Percentiles rank a stretch among this genome's conserved stretches.
Conservation (phyloP, 768 basidiomycete species). For the Russula dissimulans region DNA sequence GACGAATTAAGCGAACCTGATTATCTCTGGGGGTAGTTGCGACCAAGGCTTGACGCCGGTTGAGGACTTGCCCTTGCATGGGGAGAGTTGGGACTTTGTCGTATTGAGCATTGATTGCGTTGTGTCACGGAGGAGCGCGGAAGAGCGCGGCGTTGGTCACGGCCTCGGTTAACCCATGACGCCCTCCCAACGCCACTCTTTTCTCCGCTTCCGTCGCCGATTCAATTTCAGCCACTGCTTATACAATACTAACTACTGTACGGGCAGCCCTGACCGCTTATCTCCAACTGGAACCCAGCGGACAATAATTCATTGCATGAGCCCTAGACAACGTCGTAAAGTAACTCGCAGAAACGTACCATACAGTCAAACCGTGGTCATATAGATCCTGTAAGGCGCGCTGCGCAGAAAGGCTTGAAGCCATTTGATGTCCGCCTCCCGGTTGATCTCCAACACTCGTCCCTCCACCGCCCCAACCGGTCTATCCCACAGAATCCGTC, state of each 20-base stretch:
- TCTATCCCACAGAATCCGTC: conserved; percentile 6
- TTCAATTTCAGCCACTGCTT: conserved; percentile 17
- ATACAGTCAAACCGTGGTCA: conserved; percentile 1
- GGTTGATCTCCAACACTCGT: conserved; percentile 16
- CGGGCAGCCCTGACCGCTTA: too few relatives aligned
- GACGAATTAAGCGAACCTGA: conserved; percentile 32
- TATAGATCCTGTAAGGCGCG: conserved; percentile 6
- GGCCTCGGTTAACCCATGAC: conserved; percentile 14
- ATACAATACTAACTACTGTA: too few relatives aligned
- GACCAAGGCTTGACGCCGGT: conserved; percentile 47
- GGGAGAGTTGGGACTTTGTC: conserved; percentile 10
- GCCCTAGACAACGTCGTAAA: neutral
- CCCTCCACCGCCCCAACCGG: conserved; percentile 4
- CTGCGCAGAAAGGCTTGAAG: conserved; percentile 15
- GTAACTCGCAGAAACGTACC: neutral
- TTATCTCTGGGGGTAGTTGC: conserved; percentile 51
- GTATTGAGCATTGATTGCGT: conserved; percentile 24
- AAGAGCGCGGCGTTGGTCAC: conserved; percentile 21
- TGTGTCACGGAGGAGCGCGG: conserved; percentile 23
- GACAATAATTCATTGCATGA: neutral
- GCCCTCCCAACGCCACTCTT: neutral
- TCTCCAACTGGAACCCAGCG: too few relatives aligned
- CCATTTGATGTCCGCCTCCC: conserved; percentile 18
- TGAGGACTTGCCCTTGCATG: conserved; percentile 45
- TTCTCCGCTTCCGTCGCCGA: conserved; percentile 5